Evolutionary conservation across 805 yeast genomes (phyloP), one percentile per base, ranked within the genome.

Genomic region (Candida vartiovaarae): DNA sequence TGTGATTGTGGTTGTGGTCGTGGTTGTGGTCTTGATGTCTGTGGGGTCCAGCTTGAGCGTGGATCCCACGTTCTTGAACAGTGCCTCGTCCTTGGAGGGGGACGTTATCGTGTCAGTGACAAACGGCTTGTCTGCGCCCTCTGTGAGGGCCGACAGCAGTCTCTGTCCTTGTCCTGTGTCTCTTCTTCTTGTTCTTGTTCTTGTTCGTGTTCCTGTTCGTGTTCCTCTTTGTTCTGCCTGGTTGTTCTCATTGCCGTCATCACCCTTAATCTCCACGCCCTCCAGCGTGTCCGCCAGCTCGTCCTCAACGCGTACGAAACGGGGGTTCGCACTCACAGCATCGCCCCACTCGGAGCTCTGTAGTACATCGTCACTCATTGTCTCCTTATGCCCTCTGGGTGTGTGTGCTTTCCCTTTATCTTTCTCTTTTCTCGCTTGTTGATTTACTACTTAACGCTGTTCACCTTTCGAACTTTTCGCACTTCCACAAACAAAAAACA

Each of bases 281-380:
- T 37, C 38, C 3, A 39, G 32, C 4, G 27, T 32, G 34, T 40
- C 45, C 15, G 52, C 54, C 40, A 41, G 50, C 11, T 39, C 37
- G 4, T 27, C 35, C 36, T 10, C 38, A 23, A 44, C 42, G 15
- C 49, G 39, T 8, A 53, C 55, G 36, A 45, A 45, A 11, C 55
- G 46, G 42, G 67, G 62, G 32, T 59, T 61, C 2, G 76, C 61
- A 10, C 74, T 59, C 10, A 75, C 59, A 28, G 45, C 75, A 51
- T 79, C 85, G 45, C 74, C 84, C 86, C 85, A 80, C 45, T 72
- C 76, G 2, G 80, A 73, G 5, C 76, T 74, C 8, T 75, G 71
- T 28, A 76, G 63, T 42, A 72, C 76, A 27, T 76, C 80, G 54
- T 47, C 49, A 3, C 48, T 33, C 55, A 51, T 50, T 33, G 10